Evolutionary conservation across 2,329 filamentous ascomycete species (phyloP), one percentile per base, ranked within the genome.

Genomic region (Hortaea sp.): DNA sequence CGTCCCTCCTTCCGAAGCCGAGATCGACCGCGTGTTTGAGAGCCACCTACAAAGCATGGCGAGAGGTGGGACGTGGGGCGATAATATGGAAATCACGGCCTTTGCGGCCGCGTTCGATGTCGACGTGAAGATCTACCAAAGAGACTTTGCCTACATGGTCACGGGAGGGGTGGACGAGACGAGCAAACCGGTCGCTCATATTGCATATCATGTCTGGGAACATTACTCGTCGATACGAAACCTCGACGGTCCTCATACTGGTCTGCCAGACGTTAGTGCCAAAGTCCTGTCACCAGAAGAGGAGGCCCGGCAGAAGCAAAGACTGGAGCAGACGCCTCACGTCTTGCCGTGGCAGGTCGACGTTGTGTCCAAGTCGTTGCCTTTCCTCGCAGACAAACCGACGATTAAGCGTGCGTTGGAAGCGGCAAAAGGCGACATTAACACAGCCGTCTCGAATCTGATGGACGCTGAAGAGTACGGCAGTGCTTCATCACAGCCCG

Each of bases 221-320:
- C 81, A 84, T 59, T 84, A 82, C 63, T 82, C 79, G 4, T 83
- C 79, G 0, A 76, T 84, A 53, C 74, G 80, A 46, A 78, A 78
- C 56, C 63, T 76, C 40, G 63, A 75, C 50, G 79, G 78, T 5
- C 77, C 77, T 6, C 77, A 80, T 58, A 69, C 66, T 29, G 80
- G 79, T 41, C 65, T 69, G 31, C 78, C 78, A 7, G 59, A 69
- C 13, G 71, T 80, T 32, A 58, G 57, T 43, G 53, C 55, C 39
- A 64, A 59, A 52, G 61, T 51, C 5, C 58, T 68, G 50, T 60
- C 61, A 52, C 57, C 64, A 1, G 66, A 69, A 50, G 71, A 71
- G 49, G 66, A 68, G 47, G 56, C 52, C 42, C 61, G 57, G 38
- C 63, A 66, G 49, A 60, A 62, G 49, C 60, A 63, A 48, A 65